Percentiles rank a stretch among this genome's conserved stretches.
Conservation (phyloP, 148 eudicot genomes). For the Polygonum aviculare region DNA sequence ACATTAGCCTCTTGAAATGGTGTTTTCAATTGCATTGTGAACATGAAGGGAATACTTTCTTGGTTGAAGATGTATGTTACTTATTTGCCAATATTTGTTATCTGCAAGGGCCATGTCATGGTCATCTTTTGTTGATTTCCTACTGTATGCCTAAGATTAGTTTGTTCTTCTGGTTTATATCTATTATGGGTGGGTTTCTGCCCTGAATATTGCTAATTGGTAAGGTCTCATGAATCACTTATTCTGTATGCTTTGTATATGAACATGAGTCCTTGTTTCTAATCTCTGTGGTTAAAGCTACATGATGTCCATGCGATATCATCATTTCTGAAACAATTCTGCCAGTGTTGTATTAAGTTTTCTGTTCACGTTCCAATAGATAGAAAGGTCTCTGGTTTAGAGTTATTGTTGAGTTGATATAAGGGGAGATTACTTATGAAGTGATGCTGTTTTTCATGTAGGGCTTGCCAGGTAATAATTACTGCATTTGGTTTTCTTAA, state of each 20-base stretch:
- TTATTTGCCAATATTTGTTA: not conserved
- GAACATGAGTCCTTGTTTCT: not conserved
- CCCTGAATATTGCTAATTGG: not conserved
- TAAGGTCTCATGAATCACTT: not conserved
- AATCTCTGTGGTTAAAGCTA: too few relatives aligned
- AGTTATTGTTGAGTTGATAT: too few relatives aligned
- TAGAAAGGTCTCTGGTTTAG: too few relatives aligned
- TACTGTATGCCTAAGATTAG: not conserved
- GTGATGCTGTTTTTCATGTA: not conserved
- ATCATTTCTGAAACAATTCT: not conserved
- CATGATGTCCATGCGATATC: not conserved
- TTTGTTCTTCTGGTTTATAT: not conserved
- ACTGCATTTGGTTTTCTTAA: too few relatives aligned
- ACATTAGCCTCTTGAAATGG: not conserved
- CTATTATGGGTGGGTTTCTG: not conserved
- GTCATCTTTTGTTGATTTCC: not conserved
- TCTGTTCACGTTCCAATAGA: not conserved
- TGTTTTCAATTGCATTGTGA: not conserved
- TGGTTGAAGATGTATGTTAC: not conserved
- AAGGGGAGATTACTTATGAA: too few relatives aligned
- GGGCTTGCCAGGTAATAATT: too few relatives aligned
- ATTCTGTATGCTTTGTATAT: not conserved
- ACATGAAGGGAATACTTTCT: not conserved
- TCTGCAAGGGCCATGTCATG: not conserved
- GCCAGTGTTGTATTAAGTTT: not conserved